These are phyloP conservation scores for Populus nigra DNA, from an alignment of 345 rosid genomes.

Conservation along the genomic window DNA sequence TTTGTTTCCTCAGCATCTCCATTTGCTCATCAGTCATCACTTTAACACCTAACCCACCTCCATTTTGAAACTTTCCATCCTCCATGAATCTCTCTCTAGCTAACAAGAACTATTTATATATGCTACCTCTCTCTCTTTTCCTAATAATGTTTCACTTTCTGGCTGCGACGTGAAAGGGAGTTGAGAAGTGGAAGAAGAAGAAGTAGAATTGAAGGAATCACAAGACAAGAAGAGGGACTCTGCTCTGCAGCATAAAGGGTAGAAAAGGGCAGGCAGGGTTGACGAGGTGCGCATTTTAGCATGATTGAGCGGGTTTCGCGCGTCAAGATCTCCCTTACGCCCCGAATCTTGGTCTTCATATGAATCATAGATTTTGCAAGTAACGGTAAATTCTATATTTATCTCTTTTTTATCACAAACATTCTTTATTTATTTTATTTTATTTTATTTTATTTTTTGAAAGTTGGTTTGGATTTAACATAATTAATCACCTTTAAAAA, in stretches of 20 bases:
- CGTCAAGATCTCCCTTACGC: background rate
- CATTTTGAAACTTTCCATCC: background rate
- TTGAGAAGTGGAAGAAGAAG: background rate
- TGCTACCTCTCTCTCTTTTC: background rate
- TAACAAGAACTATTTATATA: background rate
- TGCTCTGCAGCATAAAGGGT: background rate
- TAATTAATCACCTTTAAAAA: too few relatives aligned
- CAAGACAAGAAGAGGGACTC: background rate
- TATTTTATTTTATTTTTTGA: too few relatives aligned
- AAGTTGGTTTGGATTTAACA: too few relatives aligned
- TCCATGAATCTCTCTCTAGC: background rate
- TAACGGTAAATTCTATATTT: background rate
- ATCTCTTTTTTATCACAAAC: background rate
- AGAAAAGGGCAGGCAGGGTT: background rate
- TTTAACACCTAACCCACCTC: slow-evolving; percentile 16
- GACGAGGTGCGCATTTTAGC: slow-evolving; percentile 1
- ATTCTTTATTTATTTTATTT: too few relatives aligned
- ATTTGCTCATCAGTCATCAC: slow-evolving; percentile 83
- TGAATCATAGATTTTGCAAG: background rate
- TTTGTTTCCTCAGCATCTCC: slow-evolving; percentile 67
- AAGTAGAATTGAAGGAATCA: background rate
- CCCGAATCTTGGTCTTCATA: background rate
- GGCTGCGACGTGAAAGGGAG: background rate
- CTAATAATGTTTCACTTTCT: background rate
- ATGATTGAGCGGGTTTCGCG: slow-evolving; percentile 10